phyloP scores from a whole-genome alignment of 306 rosid genomes.

The Vigna hirtella region DNA sequence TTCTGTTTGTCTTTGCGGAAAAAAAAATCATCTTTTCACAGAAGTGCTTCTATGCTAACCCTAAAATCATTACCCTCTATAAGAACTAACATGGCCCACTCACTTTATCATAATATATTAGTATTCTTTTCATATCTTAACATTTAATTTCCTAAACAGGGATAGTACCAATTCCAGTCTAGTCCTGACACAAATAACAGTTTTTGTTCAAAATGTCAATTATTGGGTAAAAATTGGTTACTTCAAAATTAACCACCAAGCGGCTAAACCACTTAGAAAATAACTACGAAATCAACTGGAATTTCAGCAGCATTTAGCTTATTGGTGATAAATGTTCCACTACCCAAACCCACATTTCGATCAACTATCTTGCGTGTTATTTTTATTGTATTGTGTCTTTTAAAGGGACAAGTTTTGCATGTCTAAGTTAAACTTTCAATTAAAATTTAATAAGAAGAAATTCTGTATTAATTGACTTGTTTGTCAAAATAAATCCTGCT shows the following conservation, averaged over 20 bases:
- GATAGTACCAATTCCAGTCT: conserved; percentile 19
- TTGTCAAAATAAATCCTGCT: background rate
- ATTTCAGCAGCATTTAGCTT: background rate
- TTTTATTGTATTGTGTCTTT: background rate
- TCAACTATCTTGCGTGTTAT: background rate
- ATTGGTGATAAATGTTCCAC: background rate
- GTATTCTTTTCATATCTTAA: conserved; percentile 17
- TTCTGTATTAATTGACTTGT: conserved; percentile 10
- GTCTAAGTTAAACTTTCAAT: background rate
- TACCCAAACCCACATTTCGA: background rate
- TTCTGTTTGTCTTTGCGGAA: background rate
- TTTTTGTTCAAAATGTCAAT: conserved; percentile 12
- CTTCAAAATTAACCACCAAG: too few species aligned
- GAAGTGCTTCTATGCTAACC: conserved; percentile 41
- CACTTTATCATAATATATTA: background rate
- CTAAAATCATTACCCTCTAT: background rate
- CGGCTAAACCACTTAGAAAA: background rate
- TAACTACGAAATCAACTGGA: background rate
- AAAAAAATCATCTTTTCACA: conserved; percentile 42
- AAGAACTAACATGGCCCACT: background rate
- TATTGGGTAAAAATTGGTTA: background rate
- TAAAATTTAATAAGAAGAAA: background rate
- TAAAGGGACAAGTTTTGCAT: background rate
- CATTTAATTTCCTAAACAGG: background rate
- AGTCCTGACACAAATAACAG: conserved; percentile 3